phyloP scores from a whole-genome alignment of 2,329 filamentous ascomycete species.

The Didymella glomerata region DNA sequence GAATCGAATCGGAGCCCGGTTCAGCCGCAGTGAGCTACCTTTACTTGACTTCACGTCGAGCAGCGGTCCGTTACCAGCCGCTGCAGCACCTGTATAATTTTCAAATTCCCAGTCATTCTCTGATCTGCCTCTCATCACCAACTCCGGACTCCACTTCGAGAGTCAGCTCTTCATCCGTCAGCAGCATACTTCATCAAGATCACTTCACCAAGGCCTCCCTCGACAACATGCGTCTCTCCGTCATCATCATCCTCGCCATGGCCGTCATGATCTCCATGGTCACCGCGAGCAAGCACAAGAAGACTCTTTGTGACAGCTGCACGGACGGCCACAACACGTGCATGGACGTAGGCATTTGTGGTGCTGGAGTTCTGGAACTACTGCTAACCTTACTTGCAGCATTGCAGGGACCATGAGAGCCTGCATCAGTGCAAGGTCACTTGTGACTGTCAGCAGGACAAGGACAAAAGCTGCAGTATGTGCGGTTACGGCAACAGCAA shows the following conservation, averaged over 20 bases:
- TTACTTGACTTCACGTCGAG: background rate
- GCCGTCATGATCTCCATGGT: background rate
- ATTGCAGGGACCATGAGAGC: no score
- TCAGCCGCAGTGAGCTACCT: background rate
- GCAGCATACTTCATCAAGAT: no score
- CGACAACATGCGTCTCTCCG: background rate
- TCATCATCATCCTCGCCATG: background rate
- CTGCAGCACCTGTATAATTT: background rate
- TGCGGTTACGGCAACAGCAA: background rate
- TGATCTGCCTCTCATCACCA: background rate
- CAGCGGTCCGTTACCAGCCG: background rate
- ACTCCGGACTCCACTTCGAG: background rate
- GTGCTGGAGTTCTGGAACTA: background rate
- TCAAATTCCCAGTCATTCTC: no score
- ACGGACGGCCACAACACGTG: background rate
- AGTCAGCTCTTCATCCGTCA: background rate
- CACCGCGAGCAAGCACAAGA: background rate
- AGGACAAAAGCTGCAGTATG: background rate
- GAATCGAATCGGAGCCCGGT: background rate
- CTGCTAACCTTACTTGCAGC: background rate
- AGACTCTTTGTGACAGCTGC: background rate
- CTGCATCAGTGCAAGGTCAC: background rate
- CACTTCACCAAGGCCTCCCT: background rate
- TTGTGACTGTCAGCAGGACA: background rate
- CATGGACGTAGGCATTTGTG: background rate